Percentiles rank a stretch among this genome's conserved stretches.
Conservation (phyloP, 495 filamentous ascomycete genomes). For the Aspergillus indologenus region DNA sequence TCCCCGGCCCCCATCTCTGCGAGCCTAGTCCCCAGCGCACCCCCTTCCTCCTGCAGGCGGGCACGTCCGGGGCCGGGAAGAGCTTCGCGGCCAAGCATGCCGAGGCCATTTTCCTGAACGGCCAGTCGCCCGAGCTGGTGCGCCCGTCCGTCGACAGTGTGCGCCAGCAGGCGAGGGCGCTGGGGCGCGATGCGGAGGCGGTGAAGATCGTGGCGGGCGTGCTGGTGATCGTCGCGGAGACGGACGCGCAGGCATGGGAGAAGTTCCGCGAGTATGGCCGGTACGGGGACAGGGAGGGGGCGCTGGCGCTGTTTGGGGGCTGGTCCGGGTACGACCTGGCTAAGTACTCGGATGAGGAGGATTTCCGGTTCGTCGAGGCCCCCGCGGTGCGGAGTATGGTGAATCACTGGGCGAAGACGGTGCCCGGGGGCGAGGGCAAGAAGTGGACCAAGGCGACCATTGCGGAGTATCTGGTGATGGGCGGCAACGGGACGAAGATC, state of each 20-base stretch:
- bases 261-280: slow-evolving; percentile 48
- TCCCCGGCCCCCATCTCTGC: slow-evolving; percentile 63
- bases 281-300: slow-evolving; percentile 57
- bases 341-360: slow-evolving; percentile 53
- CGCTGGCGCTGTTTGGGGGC: slow-evolving; percentile 57
- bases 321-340: slow-evolving; percentile 59
- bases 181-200: slow-evolving; percentile 44
- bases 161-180: slow-evolving; percentile 39
- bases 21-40: slow-evolving; percentile 65
- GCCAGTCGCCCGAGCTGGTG: slow-evolving; percentile 45
- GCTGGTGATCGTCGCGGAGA: slow-evolving; percentile 49
- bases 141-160: slow-evolving; percentile 46
- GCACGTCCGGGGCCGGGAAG: slow-evolving; percentile 59
- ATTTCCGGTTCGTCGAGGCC: slow-evolving; percentile 56
- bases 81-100: slow-evolving; percentile 61
- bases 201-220: slow-evolving; percentile 54
- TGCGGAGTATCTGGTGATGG: slow-evolving; percentile 58
- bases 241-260: slow-evolving; percentile 50
- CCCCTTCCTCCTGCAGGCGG: slow-evolving; percentile 64
- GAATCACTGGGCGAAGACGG: slow-evolving; percentile 33
- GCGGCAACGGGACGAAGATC: slow-evolving; percentile 54
- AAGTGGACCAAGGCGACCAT: slow-evolving; percentile 65
- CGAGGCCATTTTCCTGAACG: slow-evolving; percentile 51
- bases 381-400: slow-evolving; percentile 48
- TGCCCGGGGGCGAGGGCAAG: slow-evolving; percentile 35